Evolutionary conservation across 345 rosid species (phyloP).

Genomic region (Gossypium rotundifolium): DNA sequence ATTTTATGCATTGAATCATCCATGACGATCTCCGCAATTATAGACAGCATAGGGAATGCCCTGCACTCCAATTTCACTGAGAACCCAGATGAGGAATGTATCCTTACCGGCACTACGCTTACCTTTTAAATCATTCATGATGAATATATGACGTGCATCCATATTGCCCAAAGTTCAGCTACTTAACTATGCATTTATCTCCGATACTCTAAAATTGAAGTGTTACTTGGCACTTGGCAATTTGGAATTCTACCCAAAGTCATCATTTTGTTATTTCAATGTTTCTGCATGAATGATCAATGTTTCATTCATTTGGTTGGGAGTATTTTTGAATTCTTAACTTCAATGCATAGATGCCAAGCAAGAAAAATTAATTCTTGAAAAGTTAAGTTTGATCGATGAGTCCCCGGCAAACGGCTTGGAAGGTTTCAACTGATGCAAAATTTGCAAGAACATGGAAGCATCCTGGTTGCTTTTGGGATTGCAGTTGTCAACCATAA

Average conservation of each 20-base stretch:
- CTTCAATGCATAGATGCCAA: constrained; percentile 46
- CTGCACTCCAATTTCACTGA: constrained; percentile 87
- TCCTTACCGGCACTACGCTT: constrained; percentile 36
- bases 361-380: constrained; percentile 69
- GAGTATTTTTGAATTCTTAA: constrained; percentile 27
- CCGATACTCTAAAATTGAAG: not conserved
- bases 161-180: not conserved
- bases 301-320: not conserved
- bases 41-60: constrained; percentile 80
- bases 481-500: not conserved
- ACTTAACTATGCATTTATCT: not conserved
- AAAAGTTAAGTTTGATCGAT: constrained; percentile 52
- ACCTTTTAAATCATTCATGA: constrained; percentile 1
- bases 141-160: not conserved
- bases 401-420: constrained; percentile 22
- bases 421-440: constrained; percentile 16
- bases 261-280: not conserved
- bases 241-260: not conserved
- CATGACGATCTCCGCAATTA: constrained; percentile 89
- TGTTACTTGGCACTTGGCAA: not conserved
- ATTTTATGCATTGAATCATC: constrained; percentile 90
- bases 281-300: not conserved
- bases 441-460: not conserved
- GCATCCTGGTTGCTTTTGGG: constrained; percentile 6
- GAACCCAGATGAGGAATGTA: constrained; percentile 83